These are phyloP conservation scores for Monilinia fructigena DNA, from an alignment of 2,329 filamentous ascomycete species.

Conservation along the genomic window DNA sequence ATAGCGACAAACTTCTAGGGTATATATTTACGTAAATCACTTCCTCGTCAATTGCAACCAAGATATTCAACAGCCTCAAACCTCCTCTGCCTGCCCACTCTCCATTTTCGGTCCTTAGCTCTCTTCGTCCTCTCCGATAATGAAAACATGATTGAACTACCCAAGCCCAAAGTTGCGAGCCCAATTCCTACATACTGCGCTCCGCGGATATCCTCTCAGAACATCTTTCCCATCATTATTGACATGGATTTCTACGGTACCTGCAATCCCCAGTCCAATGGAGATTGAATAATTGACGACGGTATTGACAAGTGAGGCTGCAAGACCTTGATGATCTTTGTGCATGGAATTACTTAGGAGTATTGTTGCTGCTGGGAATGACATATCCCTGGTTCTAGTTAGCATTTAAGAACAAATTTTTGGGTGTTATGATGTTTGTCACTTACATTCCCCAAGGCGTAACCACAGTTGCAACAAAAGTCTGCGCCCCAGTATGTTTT, in stretches of 20 bases:
- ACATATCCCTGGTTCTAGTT: conserved; percentile 50
- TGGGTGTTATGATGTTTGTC: background rate
- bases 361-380: conserved; percentile 52
- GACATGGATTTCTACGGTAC: conserved; percentile 41
- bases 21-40: background rate
- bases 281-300: conserved; percentile 46
- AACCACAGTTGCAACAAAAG: conserved; percentile 58
- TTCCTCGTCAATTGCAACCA: background rate
- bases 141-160: conserved; percentile 41
- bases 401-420: background rate
- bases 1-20: too few species aligned
- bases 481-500: conserved; percentile 62
- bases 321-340: conserved; percentile 51
- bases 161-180: conserved; percentile 40
- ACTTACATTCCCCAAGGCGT: conserved; percentile 48
- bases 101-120: conserved; percentile 11
- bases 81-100: background rate
- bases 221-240: conserved; percentile 27
- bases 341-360: conserved; percentile 53
- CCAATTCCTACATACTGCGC: conserved; percentile 21
- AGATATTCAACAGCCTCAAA: background rate
- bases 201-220: conserved; percentile 21
- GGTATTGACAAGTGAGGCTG: conserved; percentile 50
- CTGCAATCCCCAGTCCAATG: conserved; percentile 47
- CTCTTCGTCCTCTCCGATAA: conserved; percentile 26